A percentile compares a stretch with the other conserved stretches of the same genome.
phyloP scores from a whole-genome alignment of 495 filamentous ascomycete species.

The Penicillium diatomitis region DNA sequence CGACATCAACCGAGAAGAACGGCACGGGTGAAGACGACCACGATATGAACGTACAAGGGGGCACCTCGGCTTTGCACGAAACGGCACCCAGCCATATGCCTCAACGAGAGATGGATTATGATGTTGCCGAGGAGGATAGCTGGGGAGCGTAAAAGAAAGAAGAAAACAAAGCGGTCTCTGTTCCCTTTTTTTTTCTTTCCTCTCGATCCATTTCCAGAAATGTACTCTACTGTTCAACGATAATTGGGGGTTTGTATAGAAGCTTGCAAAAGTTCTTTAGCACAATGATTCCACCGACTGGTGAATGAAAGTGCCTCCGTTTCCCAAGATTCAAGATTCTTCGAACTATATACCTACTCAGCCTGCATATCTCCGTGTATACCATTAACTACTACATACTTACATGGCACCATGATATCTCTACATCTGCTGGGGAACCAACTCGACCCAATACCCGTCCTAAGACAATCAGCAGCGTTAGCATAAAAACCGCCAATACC shows the following conservation, averaged over 20 bases:
- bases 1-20: slow-evolving; percentile 17
- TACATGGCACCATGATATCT: background rate
- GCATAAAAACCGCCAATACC: background rate
- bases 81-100: slow-evolving; percentile 7
- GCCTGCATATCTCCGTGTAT: no score
- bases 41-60: slow-evolving; percentile 31
- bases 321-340: no score
- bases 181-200: background rate
- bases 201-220: no score
- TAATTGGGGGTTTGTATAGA: no score
- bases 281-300: no score
- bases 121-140: slow-evolving; percentile 45
- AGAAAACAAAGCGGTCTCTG: no score
- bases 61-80: slow-evolving; percentile 9
- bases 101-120: slow-evolving; percentile 38
- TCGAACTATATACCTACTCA: no score
- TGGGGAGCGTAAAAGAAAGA: slow-evolving; percentile 23
- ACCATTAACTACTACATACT: no score
- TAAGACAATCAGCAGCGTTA: background rate
- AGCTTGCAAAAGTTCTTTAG: no score
- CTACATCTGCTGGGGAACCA: slow-evolving; percentile 17
- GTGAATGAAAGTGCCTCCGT: no score
- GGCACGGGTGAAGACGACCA: slow-evolving; percentile 22
- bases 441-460: slow-evolving; percentile 22
- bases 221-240: no score